Conservation (phyloP, 2,329 filamentous ascomycete species). For the Gliomastix tumulicola region DNA sequence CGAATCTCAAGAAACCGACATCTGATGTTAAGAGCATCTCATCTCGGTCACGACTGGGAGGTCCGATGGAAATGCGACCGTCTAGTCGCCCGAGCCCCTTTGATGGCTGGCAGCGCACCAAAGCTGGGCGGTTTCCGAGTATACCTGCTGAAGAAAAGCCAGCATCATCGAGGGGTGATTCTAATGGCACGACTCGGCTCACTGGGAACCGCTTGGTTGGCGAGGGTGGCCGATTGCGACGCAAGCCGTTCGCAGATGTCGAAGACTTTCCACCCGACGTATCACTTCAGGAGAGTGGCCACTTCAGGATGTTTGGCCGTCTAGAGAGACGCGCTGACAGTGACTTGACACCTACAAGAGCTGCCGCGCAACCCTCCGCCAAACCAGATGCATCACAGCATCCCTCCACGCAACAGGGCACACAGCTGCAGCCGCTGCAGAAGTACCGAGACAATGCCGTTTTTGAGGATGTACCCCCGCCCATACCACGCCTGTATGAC, state of each 20-base stretch:
- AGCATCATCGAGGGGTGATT: no score
- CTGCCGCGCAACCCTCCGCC: not conserved
- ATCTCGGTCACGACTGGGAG: no score
- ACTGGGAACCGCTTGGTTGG: conserved; percentile 30
- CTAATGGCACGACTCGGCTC: no score
- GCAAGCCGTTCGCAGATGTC: conserved; percentile 35
- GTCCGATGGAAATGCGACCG: no score
- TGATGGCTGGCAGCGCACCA: conserved; percentile 29
- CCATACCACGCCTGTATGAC: conserved; percentile 33
- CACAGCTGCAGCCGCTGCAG: conserved; percentile 59
- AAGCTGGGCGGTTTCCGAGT: conserved; percentile 18
- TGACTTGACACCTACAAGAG: not conserved
- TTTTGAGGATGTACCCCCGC: conserved; percentile 46
- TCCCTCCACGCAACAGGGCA: no score
- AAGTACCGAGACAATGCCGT: conserved; percentile 69
- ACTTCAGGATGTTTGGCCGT: no score
- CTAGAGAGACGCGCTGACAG: no score
- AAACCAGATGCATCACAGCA: not conserved
- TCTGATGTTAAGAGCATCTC: no score
- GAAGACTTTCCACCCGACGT: not conserved
- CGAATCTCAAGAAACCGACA: no score
- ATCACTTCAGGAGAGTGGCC: not conserved
- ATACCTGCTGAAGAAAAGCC: no score
- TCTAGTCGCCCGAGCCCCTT: conserved; percentile 17
- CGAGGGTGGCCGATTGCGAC: conserved; percentile 30